phyloP scores from a whole-genome alignment of 768 basidiomycete genomes.

The Podaxis sp. region DNA sequence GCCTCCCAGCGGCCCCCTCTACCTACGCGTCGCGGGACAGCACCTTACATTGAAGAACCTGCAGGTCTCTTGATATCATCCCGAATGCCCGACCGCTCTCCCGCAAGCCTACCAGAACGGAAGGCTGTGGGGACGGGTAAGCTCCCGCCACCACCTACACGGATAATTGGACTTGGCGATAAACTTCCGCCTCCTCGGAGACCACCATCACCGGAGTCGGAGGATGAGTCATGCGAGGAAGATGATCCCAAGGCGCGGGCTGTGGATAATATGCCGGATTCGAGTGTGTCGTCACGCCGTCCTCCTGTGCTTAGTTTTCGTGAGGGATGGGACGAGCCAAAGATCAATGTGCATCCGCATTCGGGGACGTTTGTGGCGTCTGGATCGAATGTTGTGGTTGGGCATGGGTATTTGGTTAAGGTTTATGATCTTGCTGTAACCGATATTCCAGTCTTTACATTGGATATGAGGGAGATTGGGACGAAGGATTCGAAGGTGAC shows the following conservation, averaged over 20 bases:
- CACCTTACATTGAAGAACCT: slow-evolving; percentile 13
- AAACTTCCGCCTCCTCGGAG: slow-evolving; percentile 66
- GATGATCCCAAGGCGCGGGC: slow-evolving; percentile 49
- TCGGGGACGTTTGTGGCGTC: slow-evolving; percentile 54
- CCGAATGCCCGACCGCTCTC: slow-evolving; percentile 27
- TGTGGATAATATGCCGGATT: slow-evolving; percentile 63
- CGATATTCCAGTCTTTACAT: slow-evolving; percentile 42
- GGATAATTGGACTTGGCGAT: slow-evolving; percentile 67
- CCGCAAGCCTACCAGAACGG: slow-evolving; percentile 31
- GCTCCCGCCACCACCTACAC: slow-evolving; percentile 74
- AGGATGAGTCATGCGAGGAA: slow-evolving; percentile 61
- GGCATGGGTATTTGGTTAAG: slow-evolving; percentile 56
- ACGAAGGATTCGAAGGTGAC: slow-evolving; percentile 71
- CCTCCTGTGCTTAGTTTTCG: slow-evolving; percentile 43
- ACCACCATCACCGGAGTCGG: slow-evolving; percentile 40
- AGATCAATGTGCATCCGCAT: slow-evolving; percentile 61
- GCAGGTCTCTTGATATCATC: slow-evolving; percentile 25
- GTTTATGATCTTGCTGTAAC: slow-evolving; percentile 58
- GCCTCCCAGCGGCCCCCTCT: slow-evolving; percentile 42
- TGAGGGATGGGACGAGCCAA: slow-evolving; percentile 40
- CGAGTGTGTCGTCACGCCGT: slow-evolving; percentile 63
- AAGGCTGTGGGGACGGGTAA: slow-evolving; percentile 38
- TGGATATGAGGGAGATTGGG: slow-evolving; percentile 66
- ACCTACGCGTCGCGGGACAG: slow-evolving; percentile 40
- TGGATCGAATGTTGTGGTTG: slow-evolving; percentile 59